Evolutionary conservation across 1,284 basidiomycete species (phyloP).

Genomic region (Trichosporon sp.): DNA sequence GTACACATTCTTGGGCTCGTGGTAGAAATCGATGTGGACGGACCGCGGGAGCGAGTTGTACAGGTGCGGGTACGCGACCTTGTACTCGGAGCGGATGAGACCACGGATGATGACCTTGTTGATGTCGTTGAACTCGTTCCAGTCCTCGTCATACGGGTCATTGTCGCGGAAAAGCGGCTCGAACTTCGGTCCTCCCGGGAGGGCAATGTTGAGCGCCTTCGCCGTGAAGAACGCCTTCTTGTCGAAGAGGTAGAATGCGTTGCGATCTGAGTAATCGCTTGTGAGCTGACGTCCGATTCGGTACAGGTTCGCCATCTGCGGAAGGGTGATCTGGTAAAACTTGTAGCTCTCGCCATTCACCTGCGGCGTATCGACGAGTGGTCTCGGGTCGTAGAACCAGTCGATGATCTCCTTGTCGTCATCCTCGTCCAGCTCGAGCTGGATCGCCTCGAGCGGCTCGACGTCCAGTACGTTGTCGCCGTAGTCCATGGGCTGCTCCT

Average conservation of each 20-base stretch:
- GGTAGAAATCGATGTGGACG: slow-evolving; percentile 87
- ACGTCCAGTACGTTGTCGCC: slow-evolving; percentile 98
- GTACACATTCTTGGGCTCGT: slow-evolving; percentile 94
- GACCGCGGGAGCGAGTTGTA: slow-evolving; percentile 98
- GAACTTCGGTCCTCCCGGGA: slow-evolving; percentile 97
- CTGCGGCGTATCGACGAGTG: slow-evolving; percentile 76
- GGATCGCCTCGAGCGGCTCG: slow-evolving; percentile 95
- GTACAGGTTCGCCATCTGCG: slow-evolving; percentile 95
- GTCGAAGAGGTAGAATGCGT: slow-evolving; percentile 91
- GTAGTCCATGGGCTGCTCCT: slow-evolving; percentile 96
- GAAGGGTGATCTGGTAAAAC: slow-evolving; percentile 86
- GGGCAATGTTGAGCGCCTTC: slow-evolving; percentile 96
- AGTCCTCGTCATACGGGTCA: slow-evolving; percentile 97
- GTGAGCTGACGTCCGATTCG: slow-evolving; percentile 89
- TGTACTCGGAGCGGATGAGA: slow-evolving; percentile 98
- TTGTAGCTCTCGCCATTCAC: slow-evolving; percentile 93
- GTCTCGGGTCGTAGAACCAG: slow-evolving; percentile 99
- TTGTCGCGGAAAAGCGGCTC: slow-evolving; percentile 87
- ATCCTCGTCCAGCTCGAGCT: slow-evolving; percentile 89
- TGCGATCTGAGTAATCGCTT: slow-evolving; percentile 85
- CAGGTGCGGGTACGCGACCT: slow-evolving; percentile 97
- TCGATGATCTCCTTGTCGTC: slow-evolving; percentile 93
- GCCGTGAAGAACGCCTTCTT: slow-evolving; percentile 98
- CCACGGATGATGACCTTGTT: slow-evolving; percentile 99
- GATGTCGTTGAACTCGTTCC: slow-evolving; percentile 99